Evolutionary conservation across 805 yeast species (phyloP), one percentile per base, ranked within the genome.

Genomic region (Pichia gijzeniarum): DNA sequence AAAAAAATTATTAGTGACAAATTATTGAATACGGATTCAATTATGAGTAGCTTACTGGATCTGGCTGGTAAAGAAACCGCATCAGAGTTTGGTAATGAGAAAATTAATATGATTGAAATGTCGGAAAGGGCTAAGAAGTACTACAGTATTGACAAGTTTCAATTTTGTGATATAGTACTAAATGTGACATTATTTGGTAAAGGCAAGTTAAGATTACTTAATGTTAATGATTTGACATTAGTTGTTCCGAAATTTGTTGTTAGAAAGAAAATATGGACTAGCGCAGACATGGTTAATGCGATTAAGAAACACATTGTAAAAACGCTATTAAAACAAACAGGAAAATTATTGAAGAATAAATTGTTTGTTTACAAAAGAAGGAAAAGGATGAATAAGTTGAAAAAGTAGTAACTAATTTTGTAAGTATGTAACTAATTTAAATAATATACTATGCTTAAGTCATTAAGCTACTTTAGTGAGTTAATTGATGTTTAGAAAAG

Each of bases 311-410:
- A 79, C 32, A 56, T 82, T n/a, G 63, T 80, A 33, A 79, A 73
- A 57, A 69, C 80, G 1, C 62, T 83, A 18, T 53, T 83, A 44
- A 70, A 69, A 38, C 88, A 84, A 54, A 74, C 90, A 0, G 96
- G 95, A 3, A 79, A 82, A 47, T 76, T 91, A 41, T 59, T 90
- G 31, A 80, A 84, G n/a, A 87, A 87, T 59, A 88, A 86, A 61
- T 63, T 90, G 18, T 53, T 48, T 38, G 45, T 53, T 13, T 45
- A 52, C 36, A 50, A 41, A 39, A 44, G 45, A 35, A 48, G 48
- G 20, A 49, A 47, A 43, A 39, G 54, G 18, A 13, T 48, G 8
- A 44, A 44, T 31, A 43, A 41, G 25, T 17, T 34, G 16, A 16
- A 33, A n/a, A 35, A 33, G 4, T 27, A 27, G 14, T 5, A 21